Percentiles rank a stretch among this genome's conserved stretches.
Conservation (phyloP, 495 filamentous ascomycete genomes). For the Bryoglossum gracile region DNA sequence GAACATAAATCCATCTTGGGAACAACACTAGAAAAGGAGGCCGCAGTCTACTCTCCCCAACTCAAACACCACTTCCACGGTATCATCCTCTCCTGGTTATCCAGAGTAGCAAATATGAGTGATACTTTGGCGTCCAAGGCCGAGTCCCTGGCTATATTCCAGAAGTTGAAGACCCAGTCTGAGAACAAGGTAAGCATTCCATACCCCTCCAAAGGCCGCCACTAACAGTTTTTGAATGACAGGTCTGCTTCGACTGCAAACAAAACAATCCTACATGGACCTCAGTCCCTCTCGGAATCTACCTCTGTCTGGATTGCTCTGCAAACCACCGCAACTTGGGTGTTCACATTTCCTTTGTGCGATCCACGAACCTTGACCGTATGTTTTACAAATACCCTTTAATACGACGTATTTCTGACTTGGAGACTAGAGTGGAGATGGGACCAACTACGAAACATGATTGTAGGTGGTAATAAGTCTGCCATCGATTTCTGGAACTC, state of each 20-base stretch:
- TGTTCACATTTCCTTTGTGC: slow-evolving; percentile 95
- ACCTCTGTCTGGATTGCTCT: slow-evolving; percentile 95
- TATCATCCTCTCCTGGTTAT: background rate
- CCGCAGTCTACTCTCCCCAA: slow-evolving; percentile 28
- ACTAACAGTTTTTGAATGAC: slow-evolving; percentile 25
- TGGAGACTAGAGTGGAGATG: slow-evolving; percentile 84
- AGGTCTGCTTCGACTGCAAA: slow-evolving; percentile 97
- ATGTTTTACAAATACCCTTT: slow-evolving; percentile 35
- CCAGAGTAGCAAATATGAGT: slow-evolving; percentile 55
- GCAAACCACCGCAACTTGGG: slow-evolving; percentile 86
- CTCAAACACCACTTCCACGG: background rate
- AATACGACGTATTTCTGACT: slow-evolving; percentile 6
- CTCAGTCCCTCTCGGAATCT: slow-evolving; percentile 94
- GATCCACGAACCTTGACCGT: slow-evolving; percentile 97
- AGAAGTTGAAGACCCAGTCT: slow-evolving; percentile 88
- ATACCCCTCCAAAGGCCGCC: background rate
- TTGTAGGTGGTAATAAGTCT: slow-evolving; percentile 95
- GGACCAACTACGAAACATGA: slow-evolving; percentile 97
- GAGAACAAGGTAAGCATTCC: slow-evolving; percentile 74
- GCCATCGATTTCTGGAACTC: slow-evolving; percentile 97
- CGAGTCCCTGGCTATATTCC: slow-evolving; percentile 93
- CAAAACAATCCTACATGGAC: slow-evolving; percentile 98
- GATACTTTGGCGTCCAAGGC: slow-evolving; percentile 73
- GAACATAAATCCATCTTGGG: slow-evolving; percentile 6
- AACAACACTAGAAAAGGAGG: background rate